Evolutionary conservation across 2,329 filamentous ascomycete genomes (phyloP), one percentile per base, ranked within the genome.

Genomic region (Penicillium sp.): DNA sequence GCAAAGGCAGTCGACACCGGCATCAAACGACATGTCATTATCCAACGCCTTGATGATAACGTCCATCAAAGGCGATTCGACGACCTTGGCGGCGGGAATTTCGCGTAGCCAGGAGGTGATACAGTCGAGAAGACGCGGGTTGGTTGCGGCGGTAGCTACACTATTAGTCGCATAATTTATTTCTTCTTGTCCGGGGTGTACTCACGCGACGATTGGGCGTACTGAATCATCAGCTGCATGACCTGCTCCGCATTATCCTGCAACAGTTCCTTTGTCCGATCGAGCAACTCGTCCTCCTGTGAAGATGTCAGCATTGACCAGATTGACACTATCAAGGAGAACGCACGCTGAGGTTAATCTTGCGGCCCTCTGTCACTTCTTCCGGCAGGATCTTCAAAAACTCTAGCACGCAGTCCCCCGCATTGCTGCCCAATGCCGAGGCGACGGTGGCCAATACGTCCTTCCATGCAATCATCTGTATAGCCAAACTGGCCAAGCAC

Each of bases 311-410:
- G 49, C 15, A 20, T 46, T 40, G 38, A 4, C 38, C 23, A 27
- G 1, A 40, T 8, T 15, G 23, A n/a, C 6, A 12, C 20, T 23
- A 4, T 24, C 7, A 18, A 27, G 7, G 10, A n/a, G 42, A 81
- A 92, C 89, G 78, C 93, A 95, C 91, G 83, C 89, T 91, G 76
- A 98, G 81, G 80, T 90, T 95, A 81, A 98, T 96, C 78, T 97
- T 98, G 75, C 93, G 89, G 76, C 93, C 93, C 80, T 98, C 92
- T 62, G 89, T 97, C 67, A 98, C 93, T 81, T 98, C 93, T 79
- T 98, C 93, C 49, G 93, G 93, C 59, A 98, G 84, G 64, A 98
- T 91, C 72, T 89, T 90, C 59, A 98, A 80, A 72, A 98, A 98
- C 72, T 98, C 93, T 66, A 98, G 79, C 64, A 97, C 87, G 70